phyloP scores from a whole-genome alignment of 164 flowering plant genomes.

The Vitis rupestris region DNA sequence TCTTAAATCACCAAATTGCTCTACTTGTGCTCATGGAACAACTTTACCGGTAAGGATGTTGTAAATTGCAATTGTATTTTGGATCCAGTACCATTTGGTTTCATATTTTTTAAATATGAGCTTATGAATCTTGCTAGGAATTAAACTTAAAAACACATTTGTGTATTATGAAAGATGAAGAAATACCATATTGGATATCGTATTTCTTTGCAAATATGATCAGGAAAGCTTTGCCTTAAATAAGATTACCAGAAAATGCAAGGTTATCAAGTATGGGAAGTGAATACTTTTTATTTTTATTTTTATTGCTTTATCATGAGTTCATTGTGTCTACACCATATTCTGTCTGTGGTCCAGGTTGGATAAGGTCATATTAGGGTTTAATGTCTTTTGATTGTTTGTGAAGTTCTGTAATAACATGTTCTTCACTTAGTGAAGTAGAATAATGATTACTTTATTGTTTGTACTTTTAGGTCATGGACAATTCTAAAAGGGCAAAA shows the following conservation, averaged over 20 bases:
- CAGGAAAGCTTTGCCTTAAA: neutral
- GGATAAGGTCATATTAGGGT: neutral
- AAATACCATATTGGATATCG: neutral
- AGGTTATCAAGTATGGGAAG: too few species aligned
- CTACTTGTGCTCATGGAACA: constrained; percentile 78
- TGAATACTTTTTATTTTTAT: too few species aligned
- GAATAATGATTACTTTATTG: neutral
- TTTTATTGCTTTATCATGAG: too few species aligned
- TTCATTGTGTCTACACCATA: too few species aligned
- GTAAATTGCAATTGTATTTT: neutral
- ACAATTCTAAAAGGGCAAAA: constrained; percentile 67
- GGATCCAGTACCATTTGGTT: neutral
- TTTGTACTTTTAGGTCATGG: constrained; percentile 47
- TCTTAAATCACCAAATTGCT: constrained; percentile 85
- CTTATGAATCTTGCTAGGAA: neutral
- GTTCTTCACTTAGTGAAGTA: neutral
- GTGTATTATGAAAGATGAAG: neutral
- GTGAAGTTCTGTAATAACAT: too few species aligned
- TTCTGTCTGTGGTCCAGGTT: neutral
- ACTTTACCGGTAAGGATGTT: constrained; percentile 59
- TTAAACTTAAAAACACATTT: neutral
- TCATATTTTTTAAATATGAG: neutral
- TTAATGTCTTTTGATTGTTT: too few species aligned
- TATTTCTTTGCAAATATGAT: neutral
- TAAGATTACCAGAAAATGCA: neutral